Conservation (phyloP, 495 filamentous ascomycete species). For the Lentithecium fluviatile region DNA sequence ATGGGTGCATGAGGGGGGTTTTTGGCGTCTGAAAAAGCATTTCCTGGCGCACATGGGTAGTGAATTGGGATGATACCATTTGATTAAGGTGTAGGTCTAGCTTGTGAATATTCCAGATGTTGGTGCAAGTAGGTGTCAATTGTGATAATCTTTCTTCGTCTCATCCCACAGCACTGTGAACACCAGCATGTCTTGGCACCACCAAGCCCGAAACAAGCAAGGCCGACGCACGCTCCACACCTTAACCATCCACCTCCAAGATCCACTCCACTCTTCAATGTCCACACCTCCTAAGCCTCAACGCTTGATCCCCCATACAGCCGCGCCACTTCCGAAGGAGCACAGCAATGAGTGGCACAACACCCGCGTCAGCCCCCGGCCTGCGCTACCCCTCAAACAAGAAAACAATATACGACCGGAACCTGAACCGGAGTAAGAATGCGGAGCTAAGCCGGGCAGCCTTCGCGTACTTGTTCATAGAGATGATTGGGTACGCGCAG, state of each 20-base stretch:
- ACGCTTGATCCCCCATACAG: background rate
- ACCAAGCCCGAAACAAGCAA: background rate
- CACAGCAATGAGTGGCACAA: conserved; percentile 12
- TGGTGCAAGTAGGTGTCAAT: no score
- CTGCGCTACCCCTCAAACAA: conserved; percentile 90
- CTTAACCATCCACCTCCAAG: background rate
- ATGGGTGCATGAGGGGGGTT: no score
- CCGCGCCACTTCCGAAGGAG: background rate
- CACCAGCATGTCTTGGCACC: no score
- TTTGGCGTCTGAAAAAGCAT: no score
- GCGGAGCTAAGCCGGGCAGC: conserved; percentile 85
- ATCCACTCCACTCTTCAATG: conserved; percentile 5
- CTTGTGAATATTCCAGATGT: no score
- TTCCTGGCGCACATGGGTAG: no score
- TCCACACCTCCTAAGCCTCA: background rate
- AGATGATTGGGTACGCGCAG: conserved; percentile 97
- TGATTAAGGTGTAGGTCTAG: no score
- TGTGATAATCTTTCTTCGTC: no score
- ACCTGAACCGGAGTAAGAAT: conserved; percentile 82
- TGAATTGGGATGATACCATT: no score
- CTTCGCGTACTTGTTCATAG: conserved; percentile 93
- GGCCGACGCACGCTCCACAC: background rate
- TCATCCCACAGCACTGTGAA: no score
- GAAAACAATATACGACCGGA: conserved; percentile 97
- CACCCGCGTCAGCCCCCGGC: conserved; percentile 48